Evolutionary conservation across 352 stramenopile species (phyloP), one percentile per base, ranked within the genome.

Genomic region (Phytopythium chamaehyphon): DNA sequence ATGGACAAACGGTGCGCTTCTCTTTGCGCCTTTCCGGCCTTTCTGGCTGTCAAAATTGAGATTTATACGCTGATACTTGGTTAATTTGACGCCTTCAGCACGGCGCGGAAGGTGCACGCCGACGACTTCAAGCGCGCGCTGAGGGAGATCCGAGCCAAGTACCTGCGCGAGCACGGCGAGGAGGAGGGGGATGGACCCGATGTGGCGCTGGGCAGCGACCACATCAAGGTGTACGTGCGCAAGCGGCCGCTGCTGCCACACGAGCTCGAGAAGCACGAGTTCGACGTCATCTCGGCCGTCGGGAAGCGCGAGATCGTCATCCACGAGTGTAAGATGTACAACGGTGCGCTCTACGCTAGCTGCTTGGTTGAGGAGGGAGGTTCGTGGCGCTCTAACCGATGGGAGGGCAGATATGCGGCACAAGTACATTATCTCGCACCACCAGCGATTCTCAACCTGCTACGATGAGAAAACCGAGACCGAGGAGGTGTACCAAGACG

Each of bases 261-360:
- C 61, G 89, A 97, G 62, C 44, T 83, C 31, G 69, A 70, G 44
- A 86, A 90, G 59, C 79, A 86, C 55, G 89, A 96, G 59, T 97
- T 91, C 49, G 84, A 95, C 57, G 76, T 96, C 45, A 88, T 96
- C 53, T 82, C 75, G 37, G 84, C 82, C 18, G 66, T 79, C 28
- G 76, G 66, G 0, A 43, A 61, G 47, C 67, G 59, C 26, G 66
- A 87, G 43, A 84, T 92, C 56, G 74, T 93, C 37, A 80, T 96
- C 48, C 83, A 96, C 62, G 87, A 96, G 62, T 93, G 83, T 65
- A 80, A 89, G 42, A 96, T 97, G 86, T 90, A 96, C 62, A 7
- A 38, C 45, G 2, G 18, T 23, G 1, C 8, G 24, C 19, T 47
- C 57, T 40, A 16, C 19, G 3, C 23, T 28, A 11, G 0, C 33